Conservation (phyloP, 208 protist species). For the Leishmania amazonensis region DNA sequence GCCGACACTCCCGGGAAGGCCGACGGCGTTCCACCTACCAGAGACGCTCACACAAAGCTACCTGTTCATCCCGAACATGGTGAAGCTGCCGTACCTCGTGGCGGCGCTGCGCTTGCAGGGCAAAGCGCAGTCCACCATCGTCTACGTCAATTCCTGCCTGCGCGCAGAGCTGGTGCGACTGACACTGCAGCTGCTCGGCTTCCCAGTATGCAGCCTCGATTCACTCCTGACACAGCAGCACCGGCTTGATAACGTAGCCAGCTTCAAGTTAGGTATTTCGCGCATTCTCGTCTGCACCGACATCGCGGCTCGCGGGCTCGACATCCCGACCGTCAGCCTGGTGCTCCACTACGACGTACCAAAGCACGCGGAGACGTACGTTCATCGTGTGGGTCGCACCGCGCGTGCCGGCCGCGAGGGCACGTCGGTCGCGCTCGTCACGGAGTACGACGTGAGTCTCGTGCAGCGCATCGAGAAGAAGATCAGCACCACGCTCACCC, state of each 20-base stretch:
- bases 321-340: slow-evolving; percentile 96
- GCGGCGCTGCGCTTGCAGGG: slow-evolving; percentile 60
- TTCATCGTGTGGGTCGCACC: slow-evolving; percentile 98
- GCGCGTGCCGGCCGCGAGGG: slow-evolving; percentile 89
- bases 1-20: background rate
- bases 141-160: slow-evolving; percentile 87
- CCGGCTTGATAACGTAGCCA: slow-evolving; percentile 96
- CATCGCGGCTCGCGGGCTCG: slow-evolving; percentile 95
- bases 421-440: slow-evolving; percentile 73
- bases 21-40: slow-evolving; percentile 31
- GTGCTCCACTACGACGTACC: slow-evolving; percentile 99
- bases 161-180: slow-evolving; percentile 87
- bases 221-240: slow-evolving; percentile 97
- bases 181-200: slow-evolving; percentile 90
- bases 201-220: slow-evolving; percentile 97
- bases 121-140: slow-evolving; percentile 74
- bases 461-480: slow-evolving; percentile 72
- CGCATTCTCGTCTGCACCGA: slow-evolving; percentile 93
- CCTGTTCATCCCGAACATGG: slow-evolving; percentile 82
- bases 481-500: slow-evolving; percentile 31
- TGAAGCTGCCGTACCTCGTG: slow-evolving; percentile 85
- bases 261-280: slow-evolving; percentile 95
- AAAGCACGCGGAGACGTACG: slow-evolving; percentile 95
- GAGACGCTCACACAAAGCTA: slow-evolving; percentile 62
- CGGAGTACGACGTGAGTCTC: slow-evolving; percentile 80